Percentiles rank a stretch among this genome's conserved stretches.
These are phyloP conservation scores for Ceratobasidium sp. DNA, from an alignment of 1,284 basidiomycete genomes.

Conservation along the genomic window DNA sequence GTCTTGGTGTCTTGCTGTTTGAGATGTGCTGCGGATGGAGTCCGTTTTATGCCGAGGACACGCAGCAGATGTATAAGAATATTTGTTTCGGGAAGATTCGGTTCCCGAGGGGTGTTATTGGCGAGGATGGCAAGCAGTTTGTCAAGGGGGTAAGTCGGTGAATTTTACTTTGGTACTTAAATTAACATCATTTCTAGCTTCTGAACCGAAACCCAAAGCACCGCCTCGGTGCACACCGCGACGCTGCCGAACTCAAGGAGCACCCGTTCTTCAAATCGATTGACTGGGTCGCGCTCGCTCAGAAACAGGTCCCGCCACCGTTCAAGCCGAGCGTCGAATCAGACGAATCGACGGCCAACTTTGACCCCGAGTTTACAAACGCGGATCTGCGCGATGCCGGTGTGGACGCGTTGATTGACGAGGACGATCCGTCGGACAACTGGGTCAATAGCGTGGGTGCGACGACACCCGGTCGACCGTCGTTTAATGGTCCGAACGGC, in stretches of 20 bases:
- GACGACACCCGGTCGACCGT: conserved; percentile 51
- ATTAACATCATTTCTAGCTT: conserved; percentile 66
- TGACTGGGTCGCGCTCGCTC: conserved; percentile 87
- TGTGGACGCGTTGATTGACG: conserved; percentile 67
- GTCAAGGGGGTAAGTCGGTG: conserved; percentile 88
- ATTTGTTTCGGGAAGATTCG: conserved; percentile 99
- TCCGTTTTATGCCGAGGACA: conserved; percentile 99
- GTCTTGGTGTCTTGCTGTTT: conserved; percentile 88
- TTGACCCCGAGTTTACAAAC: conserved; percentile 97
- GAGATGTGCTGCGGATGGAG: conserved; percentile 99
- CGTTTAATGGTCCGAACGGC: conserved; percentile 41
- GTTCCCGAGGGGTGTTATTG: conserved; percentile 96
- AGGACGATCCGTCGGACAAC: conserved; percentile 77
- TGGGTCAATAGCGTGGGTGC: conserved; percentile 60
- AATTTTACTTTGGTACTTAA: conserved; percentile 39
- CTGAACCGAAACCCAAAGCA: conserved; percentile 98
- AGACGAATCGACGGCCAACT: conserved; percentile 97
- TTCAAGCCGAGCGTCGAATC: conserved; percentile 99
- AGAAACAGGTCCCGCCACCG: conserved; percentile 93
- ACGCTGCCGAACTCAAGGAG: conserved; percentile 94
- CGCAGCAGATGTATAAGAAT: conserved; percentile 99
- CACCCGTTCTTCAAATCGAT: conserved; percentile 95
- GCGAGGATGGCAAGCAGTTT: conserved; percentile 98
- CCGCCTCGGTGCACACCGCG: conserved; percentile 89
- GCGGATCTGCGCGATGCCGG: conserved; percentile 81